phyloP scores from a whole-genome alignment of 2,329 filamentous ascomycete species.

The Aspergillus jensenii region DNA sequence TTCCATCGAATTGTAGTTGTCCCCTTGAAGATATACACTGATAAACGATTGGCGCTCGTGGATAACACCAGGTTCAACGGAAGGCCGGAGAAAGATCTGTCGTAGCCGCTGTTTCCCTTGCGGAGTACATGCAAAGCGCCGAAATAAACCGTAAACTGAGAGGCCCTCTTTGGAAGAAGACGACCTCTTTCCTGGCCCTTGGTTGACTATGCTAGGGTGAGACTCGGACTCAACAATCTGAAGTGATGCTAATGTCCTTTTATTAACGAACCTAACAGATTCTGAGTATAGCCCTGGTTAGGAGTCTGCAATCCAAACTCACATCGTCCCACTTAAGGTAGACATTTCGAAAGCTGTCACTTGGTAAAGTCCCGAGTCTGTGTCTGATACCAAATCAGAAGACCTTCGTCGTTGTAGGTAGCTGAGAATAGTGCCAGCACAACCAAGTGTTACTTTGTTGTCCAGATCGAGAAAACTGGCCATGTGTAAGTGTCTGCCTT shows the following conservation, averaged over 20 bases:
- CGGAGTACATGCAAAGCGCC: conserved; percentile 69
- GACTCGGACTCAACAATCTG: conserved; percentile 82
- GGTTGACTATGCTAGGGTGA: conserved; percentile 78
- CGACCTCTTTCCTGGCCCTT: conserved; percentile 62
- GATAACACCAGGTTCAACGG: conserved; percentile 66
- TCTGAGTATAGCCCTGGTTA: conserved; percentile 4
- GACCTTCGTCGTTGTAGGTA: conserved; percentile 71
- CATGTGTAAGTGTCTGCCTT: conserved; percentile 67
- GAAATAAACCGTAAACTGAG: conserved; percentile 82
- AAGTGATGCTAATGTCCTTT: conserved; percentile 75
- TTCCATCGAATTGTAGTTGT: conserved; percentile 61
- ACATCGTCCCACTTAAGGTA: conserved; percentile 64
- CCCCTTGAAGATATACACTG: conserved; percentile 62
- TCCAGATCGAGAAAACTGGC: conserved; percentile 72
- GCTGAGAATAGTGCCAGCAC: conserved; percentile 80
- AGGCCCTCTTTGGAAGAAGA: conserved; percentile 74
- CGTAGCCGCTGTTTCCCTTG: conserved; percentile 75
- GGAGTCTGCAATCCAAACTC: conserved; percentile 18
- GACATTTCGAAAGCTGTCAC: conserved; percentile 73
- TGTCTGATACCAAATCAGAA: conserved; percentile 62
- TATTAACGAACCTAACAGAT: conserved; percentile 70
- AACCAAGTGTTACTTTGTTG: conserved; percentile 73
- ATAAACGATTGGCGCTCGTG: conserved; percentile 70
- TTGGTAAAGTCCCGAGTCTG: conserved; percentile 56
- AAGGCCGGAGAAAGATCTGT: conserved; percentile 80